These are phyloP conservation scores for Avena eriantha DNA, from an alignment of 176 grass and related monocot genomes.

Conservation along the genomic window DNA sequence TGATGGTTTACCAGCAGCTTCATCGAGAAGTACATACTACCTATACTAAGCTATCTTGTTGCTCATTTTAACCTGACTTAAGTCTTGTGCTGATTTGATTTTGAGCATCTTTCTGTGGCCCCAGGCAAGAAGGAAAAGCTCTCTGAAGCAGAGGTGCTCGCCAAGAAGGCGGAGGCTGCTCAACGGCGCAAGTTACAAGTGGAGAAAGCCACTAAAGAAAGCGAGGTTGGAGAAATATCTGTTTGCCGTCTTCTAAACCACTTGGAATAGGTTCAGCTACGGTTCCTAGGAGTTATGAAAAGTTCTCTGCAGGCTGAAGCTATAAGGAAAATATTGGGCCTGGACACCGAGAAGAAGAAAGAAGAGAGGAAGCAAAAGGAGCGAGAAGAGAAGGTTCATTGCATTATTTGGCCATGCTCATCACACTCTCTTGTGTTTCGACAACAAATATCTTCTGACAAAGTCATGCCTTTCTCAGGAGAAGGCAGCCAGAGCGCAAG, in stretches of 20 bases:
- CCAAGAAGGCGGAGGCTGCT: constrained; percentile 81
- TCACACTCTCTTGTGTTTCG: background rate
- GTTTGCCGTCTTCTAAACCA: background rate
- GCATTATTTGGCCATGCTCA: constrained; percentile 27
- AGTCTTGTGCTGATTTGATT: constrained; percentile 15
- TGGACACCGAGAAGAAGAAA: constrained; percentile 92
- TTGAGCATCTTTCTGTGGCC: constrained; percentile 23
- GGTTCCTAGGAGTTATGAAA: background rate
- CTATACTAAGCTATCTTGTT: background rate
- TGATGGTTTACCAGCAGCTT: constrained; percentile 59
- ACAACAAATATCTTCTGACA: constrained; percentile 5
- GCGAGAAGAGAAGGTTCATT: constrained; percentile 68
- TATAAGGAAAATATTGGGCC: constrained; percentile 90
- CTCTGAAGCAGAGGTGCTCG: constrained; percentile 66
- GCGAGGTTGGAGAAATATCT: constrained; percentile 47
- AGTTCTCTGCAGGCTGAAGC: constrained; percentile 71
- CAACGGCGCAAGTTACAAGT: constrained; percentile 77
- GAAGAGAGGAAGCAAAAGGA: constrained; percentile 98
- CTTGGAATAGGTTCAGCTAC: constrained; percentile 4
- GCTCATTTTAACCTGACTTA: background rate
- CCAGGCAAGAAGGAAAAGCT: constrained; percentile 77
- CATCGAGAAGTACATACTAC: constrained; percentile 64
- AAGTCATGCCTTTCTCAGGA: constrained; percentile 50
- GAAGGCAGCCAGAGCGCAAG: constrained; percentile 55
- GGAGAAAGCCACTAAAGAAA: constrained; percentile 78